phyloP scores from a whole-genome alignment of 495 filamentous ascomycete species.

The Talaromyces proteolyticus region DNA sequence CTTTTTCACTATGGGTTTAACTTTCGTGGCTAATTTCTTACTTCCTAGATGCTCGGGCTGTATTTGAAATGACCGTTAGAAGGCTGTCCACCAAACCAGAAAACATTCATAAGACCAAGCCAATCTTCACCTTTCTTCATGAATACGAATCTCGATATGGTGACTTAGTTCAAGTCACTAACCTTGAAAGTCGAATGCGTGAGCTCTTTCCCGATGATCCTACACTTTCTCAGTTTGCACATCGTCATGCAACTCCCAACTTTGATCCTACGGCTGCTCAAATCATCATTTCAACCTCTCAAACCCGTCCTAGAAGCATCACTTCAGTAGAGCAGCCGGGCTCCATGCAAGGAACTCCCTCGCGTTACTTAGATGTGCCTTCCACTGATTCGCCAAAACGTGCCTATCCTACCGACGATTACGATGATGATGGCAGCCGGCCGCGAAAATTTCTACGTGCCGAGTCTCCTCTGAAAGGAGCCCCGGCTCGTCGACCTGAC shows the following conservation, averaged over 20 bases:
- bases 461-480: conserved; percentile 82
- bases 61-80: conserved; percentile 88
- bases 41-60: conserved; percentile 76
- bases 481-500: conserved; percentile 74
- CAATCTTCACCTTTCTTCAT: conserved; percentile 84
- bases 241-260: conserved; percentile 59
- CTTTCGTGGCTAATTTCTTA: conserved; percentile 14
- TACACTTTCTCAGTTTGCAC: conserved; percentile 64
- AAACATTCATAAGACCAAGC: conserved; percentile 66
- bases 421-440: conserved; percentile 58
- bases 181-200: conserved; percentile 86
- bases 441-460: conserved; percentile 78
- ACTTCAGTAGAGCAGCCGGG: conserved; percentile 44
- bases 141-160: conserved; percentile 92
- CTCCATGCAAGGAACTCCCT: conserved; percentile 50
- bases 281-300: conserved; percentile 76
- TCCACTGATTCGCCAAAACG: conserved; percentile 73
- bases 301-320: conserved; percentile 59
- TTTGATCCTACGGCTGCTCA: conserved; percentile 76
- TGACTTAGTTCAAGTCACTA: conserved; percentile 80
- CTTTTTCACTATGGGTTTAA: not conserved
- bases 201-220: conserved; percentile 89
- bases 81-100: conserved; percentile 69
- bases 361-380: conserved; percentile 38
- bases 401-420: conserved; percentile 61